Conservation (phyloP, 23 red algal species). For the Agarophyton chilense region DNA sequence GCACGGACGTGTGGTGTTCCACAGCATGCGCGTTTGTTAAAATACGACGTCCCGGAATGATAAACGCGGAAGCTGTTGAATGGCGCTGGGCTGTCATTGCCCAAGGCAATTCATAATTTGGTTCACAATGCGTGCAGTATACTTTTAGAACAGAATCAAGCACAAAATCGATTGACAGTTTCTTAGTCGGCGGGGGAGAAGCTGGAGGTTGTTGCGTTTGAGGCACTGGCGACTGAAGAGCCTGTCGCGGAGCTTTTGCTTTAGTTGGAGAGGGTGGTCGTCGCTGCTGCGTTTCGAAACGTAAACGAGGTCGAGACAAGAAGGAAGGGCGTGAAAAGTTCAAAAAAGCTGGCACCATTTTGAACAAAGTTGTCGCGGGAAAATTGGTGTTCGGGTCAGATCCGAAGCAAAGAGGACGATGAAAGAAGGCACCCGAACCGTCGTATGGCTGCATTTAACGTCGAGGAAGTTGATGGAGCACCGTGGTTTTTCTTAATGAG, state of each 20-base stretch:
- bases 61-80: slow-evolving; percentile 87
- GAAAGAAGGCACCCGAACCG: neutral
- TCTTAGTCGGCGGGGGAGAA: neutral
- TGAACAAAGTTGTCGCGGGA: neutral
- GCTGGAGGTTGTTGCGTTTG: neutral
- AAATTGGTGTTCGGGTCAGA: neutral
- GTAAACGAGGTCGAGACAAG: neutral
- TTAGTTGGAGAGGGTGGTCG: neutral
- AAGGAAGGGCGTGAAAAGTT: slow-evolving; percentile 5
- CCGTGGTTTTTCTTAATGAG: neutral
- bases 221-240: neutral
- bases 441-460: neutral
- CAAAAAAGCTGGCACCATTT: neutral
- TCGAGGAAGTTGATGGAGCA: too few species aligned
- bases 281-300: neutral
- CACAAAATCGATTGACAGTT: slow-evolving; percentile 10
- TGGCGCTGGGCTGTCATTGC: slow-evolving; percentile 78
- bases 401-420: neutral
- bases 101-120: slow-evolving; percentile 94
- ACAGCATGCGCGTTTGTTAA: slow-evolving; percentile 96
- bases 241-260: neutral
- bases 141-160: slow-evolving; percentile 90
- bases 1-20: slow-evolving; percentile 88
- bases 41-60: slow-evolving; percentile 78
- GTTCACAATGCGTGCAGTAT: slow-evolving; percentile 88